Conservation (phyloP, 2,329 filamentous ascomycete species). For the Cylindrodendrum hubeiense region DNA sequence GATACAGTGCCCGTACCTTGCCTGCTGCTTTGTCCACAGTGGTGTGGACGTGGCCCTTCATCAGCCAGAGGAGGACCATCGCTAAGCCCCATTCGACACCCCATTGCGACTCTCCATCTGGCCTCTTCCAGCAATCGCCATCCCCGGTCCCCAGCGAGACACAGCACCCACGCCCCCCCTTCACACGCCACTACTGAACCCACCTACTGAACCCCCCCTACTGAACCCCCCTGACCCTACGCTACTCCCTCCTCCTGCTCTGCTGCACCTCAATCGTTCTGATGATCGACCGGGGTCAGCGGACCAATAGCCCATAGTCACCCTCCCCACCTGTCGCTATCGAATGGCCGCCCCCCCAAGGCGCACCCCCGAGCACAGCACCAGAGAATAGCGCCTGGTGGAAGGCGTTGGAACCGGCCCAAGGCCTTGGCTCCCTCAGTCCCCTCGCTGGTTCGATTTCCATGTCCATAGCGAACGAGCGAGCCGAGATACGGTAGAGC, state of each 20-base stretch:
- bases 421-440: conserved; percentile 41
- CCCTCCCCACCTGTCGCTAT: conserved; percentile 38
- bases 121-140: conserved; percentile 29
- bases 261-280: conserved; percentile 41
- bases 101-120: conserved; percentile 42
- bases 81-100: conserved; percentile 40
- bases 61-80: conserved; percentile 25
- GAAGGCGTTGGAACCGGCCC: conserved; percentile 45
- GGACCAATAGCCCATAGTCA: conserved; percentile 33
- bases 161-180: conserved; percentile 22
- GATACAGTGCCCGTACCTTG: conserved; percentile 9
- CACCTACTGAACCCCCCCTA: conserved; percentile 20
- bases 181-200: conserved; percentile 17
- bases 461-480: conserved; percentile 16
- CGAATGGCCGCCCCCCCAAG: conserved; percentile 32
- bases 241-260: conserved; percentile 27
- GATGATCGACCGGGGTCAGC: conserved; percentile 39
- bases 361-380: conserved; percentile 26
- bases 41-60: conserved; percentile 22
- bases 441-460: conserved; percentile 36
- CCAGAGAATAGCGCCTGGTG: conserved; percentile 37
- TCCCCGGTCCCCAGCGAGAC: conserved; percentile 27
- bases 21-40: conserved; percentile 14
- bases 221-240: conserved; percentile 2
- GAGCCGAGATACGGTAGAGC: conserved; percentile 26